These are phyloP conservation scores for Penicillium odoratum DNA, from an alignment of 495 filamentous ascomycete species.

Conservation along the genomic window DNA sequence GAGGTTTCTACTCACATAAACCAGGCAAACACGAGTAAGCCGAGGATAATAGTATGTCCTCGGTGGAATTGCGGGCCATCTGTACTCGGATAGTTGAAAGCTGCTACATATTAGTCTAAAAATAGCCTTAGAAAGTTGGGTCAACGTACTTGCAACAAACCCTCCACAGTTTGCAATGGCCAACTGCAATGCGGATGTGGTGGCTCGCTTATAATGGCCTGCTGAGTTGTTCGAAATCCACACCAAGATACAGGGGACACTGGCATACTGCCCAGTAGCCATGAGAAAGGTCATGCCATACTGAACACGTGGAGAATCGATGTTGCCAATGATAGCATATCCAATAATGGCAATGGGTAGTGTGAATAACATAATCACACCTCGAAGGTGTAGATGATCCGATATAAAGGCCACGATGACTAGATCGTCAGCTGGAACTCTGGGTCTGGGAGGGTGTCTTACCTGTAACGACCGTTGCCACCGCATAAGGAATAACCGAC, in stretches of 20 bases:
- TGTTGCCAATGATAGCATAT: slow-evolving; percentile 50
- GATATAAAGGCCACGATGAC: slow-evolving; percentile 47
- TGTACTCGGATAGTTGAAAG: slow-evolving; percentile 58
- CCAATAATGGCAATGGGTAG: slow-evolving; percentile 50
- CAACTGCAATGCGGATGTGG: slow-evolving; percentile 55
- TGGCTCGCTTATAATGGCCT: slow-evolving; percentile 62
- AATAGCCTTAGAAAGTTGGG: slow-evolving; percentile 5
- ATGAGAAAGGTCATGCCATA: slow-evolving; percentile 59
- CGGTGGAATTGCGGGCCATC: slow-evolving; percentile 49
- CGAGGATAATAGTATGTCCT: slow-evolving; percentile 61
- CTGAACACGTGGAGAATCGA: slow-evolving; percentile 37
- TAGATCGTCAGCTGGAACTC: slow-evolving; percentile 8
- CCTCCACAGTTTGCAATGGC: slow-evolving; percentile 58
- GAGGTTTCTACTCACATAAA: slow-evolving; percentile 55
- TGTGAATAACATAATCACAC: slow-evolving; percentile 49
- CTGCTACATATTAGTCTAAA: slow-evolving; percentile 19
- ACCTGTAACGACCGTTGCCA: slow-evolving; percentile 72
- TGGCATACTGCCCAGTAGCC: slow-evolving; percentile 50
- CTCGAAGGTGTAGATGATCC: slow-evolving; percentile 44
- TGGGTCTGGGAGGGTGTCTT: slow-evolving; percentile 52
- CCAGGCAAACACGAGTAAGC: slow-evolving; percentile 60
- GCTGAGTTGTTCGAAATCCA: slow-evolving; percentile 61
- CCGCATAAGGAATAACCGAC: slow-evolving; percentile 84
- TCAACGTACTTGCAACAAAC: slow-evolving; percentile 54
- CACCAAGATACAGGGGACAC: slow-evolving; percentile 50